Percentiles rank a stretch among this genome's conserved stretches.
Conservation (phyloP, 1,284 basidiomycete species). For the Tylopilus microsporus region DNA sequence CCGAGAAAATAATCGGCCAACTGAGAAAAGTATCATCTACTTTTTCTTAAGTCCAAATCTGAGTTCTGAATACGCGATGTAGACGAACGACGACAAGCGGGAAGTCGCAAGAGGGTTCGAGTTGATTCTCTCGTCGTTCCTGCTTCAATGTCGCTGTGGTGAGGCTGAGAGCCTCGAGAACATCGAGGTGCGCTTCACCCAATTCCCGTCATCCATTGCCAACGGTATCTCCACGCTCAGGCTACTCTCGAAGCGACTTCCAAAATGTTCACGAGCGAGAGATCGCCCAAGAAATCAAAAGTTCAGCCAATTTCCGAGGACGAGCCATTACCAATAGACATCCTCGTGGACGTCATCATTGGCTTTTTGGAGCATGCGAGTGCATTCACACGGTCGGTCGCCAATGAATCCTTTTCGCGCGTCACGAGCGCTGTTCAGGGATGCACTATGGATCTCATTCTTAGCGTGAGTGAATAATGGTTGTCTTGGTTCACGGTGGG, state of each 20-base stretch:
- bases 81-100: slow-evolving; percentile 46
- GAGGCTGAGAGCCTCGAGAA: slow-evolving; percentile 48
- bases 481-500: not conserved
- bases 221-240: slow-evolving; percentile 30
- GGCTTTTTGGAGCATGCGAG: slow-evolving; percentile 85
- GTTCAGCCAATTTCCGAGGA: slow-evolving; percentile 18
- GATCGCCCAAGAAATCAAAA: slow-evolving; percentile 43
- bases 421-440: slow-evolving; percentile 67
- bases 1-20: slow-evolving; percentile 42
- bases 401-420: slow-evolving; percentile 78
- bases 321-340: slow-evolving; percentile 63
- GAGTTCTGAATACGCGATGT: not conserved
- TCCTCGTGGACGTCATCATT: slow-evolving; percentile 84
- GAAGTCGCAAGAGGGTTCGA: slow-evolving; percentile 63
- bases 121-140: slow-evolving; percentile 64
- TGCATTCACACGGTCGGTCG: slow-evolving; percentile 76
- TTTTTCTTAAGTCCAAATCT: not conserved
- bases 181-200: slow-evolving; percentile 53
- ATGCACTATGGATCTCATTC: slow-evolving; percentile 78
- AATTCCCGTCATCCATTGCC: not conserved
- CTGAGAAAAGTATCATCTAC: slow-evolving; percentile 46
- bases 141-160: slow-evolving; percentile 70
- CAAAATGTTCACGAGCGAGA: slow-evolving; percentile 48
- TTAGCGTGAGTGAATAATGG: slow-evolving; percentile 57
- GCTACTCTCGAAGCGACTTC: slow-evolving; percentile 49